Base-by-base conservation (phyloP, 1,284 basidiomycete genomes). In the Coniferiporia weirii region DNA sequence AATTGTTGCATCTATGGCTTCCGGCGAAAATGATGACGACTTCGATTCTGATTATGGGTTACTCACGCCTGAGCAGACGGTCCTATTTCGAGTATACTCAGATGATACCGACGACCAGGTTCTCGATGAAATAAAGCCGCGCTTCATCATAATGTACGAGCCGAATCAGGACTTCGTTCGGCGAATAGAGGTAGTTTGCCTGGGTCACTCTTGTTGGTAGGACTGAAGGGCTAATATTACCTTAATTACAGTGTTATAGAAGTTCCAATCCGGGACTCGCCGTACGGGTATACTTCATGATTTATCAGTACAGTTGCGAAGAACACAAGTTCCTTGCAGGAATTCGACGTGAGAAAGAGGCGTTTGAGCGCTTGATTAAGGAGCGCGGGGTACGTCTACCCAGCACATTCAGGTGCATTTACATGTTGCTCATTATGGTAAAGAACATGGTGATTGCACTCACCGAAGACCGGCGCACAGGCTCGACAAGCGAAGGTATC, bases 71-170 rank as follows among this genome's bases (percentile, higher is more conserved):
- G 85, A 91, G 64, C 84, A 96, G 64, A 87, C 90, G 0, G 86
- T 98, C 13, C 75, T 98, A 17, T 83, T 99, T 27, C 83, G 95
- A 1, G 83, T 92, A 0, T 99, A 96, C 68, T 87, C 90, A 0
- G 95, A 95, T 49, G 96, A 98, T 67, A 85, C 89, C 4, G 96
- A 99, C 67, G 96, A 99, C 70, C 81, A 87, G 45, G 75, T 98
- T 52, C 76, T 99, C 34, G 83, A 89, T 57, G 96, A 99, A 70
- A 78, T 98, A 1, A 80, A 89, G 59, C 97, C 97, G 1, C 84
- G 90, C 59, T 98, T 95, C 69, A 87, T 98, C 55, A 84, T 98
- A 49, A 91, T 98, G 89, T 95, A 91, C 67, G 97, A 99, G 67
- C 95, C 96, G 0, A 93, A 89, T 68, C 87, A 94, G 65, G 89